A percentile compares a stretch with the other conserved stretches of the same genome.
Conservation (phyloP, 23 red algal genomes). For the Gracilariopsis chorda region DNA sequence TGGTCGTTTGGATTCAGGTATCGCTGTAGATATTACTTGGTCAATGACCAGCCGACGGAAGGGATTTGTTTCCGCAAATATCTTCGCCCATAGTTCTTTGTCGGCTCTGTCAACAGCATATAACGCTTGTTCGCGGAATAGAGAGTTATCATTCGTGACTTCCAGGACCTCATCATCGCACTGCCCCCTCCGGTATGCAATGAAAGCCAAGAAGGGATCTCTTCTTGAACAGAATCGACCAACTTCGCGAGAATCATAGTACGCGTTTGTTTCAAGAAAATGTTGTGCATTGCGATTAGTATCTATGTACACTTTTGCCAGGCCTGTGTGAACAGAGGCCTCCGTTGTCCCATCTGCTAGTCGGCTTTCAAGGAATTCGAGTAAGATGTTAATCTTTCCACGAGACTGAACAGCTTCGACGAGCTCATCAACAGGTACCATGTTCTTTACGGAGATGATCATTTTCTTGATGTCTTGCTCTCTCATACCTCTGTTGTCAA, state of each 20-base stretch:
- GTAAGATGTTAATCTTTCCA: conserved; percentile 73
- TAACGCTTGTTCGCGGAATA: conserved; percentile 91
- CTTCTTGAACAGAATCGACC: conserved; percentile 89
- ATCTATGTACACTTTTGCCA: conserved; percentile 95
- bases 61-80: conserved; percentile 77
- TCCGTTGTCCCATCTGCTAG: conserved; percentile 94
- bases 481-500: conserved; percentile 70
- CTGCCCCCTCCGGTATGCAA: conserved; percentile 83
- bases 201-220: conserved; percentile 87
- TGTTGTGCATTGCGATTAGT: conserved; percentile 90
- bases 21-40: conserved; percentile 84
- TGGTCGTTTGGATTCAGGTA: conserved; percentile 75
- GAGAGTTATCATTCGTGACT: conserved; percentile 84
- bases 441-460: conserved; percentile 93
- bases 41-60: conserved; percentile 82
- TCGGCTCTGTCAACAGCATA: conserved; percentile 91
- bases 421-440: conserved; percentile 85
- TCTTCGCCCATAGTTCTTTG: conserved; percentile 79
- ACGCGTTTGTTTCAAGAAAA: conserved; percentile 97
- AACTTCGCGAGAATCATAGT: conserved; percentile 88
- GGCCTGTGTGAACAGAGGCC: conserved; percentile 83
- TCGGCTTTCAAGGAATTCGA: conserved; percentile 80
- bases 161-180: conserved; percentile 94
- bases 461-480: conserved; percentile 74
- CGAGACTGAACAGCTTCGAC: conserved; percentile 70